Percentiles rank a stretch among this genome's conserved stretches.
These are phyloP conservation scores for Sanghuangporus sanghuang DNA, from an alignment of 1,284 basidiomycete genomes.

Conservation along the genomic window DNA sequence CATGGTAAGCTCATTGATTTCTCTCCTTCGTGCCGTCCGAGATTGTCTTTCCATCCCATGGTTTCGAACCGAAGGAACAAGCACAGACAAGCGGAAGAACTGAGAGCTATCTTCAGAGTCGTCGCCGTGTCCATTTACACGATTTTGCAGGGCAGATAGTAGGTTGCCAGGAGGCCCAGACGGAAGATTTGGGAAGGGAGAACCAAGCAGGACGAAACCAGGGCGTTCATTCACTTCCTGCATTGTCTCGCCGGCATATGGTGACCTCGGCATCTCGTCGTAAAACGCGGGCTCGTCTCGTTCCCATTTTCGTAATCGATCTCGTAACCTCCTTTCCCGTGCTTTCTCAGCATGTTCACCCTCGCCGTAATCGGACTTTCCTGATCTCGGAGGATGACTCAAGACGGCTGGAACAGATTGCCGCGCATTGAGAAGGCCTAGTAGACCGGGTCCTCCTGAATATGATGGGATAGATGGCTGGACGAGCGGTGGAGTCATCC, in stretches of 20 bases:
- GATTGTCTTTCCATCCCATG: conserved; percentile 48
- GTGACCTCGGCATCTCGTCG: conserved; percentile 57
- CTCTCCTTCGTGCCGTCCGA: conserved; percentile 57
- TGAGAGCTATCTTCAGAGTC: conserved; percentile 28
- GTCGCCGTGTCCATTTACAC: not conserved
- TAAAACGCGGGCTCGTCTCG: conserved; percentile 46
- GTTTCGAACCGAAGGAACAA: conserved; percentile 65
- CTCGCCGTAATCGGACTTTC: conserved; percentile 54
- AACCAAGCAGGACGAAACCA: conserved; percentile 9
- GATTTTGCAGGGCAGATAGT: conserved; percentile 19
- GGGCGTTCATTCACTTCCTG: conserved; percentile 21
- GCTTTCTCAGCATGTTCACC: conserved; percentile 57
- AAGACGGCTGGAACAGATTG: conserved; percentile 9
- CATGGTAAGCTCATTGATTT: conserved; percentile 75
- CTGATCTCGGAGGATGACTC: conserved; percentile 22
- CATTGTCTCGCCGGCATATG: conserved; percentile 33
- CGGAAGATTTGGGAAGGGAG: conserved; percentile 26
- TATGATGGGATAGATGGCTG: conserved; percentile 33
- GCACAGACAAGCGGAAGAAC: conserved; percentile 68
- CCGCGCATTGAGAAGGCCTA: conserved; percentile 32
- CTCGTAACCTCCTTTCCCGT: conserved; percentile 62
- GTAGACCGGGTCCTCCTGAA: conserved; percentile 24
- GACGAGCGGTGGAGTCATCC: conserved; percentile 70
- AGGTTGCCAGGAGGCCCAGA: conserved; percentile 13
- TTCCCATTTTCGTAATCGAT: conserved; percentile 69